Percentiles rank a stretch among this genome's conserved stretches.
phyloP scores from a whole-genome alignment of 768 basidiomycete species.

The Mycena pura region DNA sequence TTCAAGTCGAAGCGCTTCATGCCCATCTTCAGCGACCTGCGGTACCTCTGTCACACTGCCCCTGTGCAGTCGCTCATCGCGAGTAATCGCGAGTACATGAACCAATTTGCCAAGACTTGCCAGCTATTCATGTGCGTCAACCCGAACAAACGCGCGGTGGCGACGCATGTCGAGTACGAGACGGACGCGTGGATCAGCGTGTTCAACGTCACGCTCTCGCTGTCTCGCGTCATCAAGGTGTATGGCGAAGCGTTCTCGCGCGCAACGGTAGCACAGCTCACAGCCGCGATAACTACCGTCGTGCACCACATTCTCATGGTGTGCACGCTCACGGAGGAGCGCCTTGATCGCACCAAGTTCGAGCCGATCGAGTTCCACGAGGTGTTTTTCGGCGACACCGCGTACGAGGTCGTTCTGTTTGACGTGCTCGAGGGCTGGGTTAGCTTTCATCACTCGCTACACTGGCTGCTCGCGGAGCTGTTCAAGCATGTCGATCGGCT shows the following conservation, averaged over 20 bases:
- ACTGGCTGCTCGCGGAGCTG: constrained; percentile 91
- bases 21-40: constrained; percentile 91
- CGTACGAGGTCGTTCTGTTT: constrained; percentile 74
- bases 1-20: constrained; percentile 98
- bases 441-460: constrained; percentile 91
- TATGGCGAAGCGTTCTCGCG: constrained; percentile 85
- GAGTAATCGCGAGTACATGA: constrained; percentile 67
- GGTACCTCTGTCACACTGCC: constrained; percentile 82
- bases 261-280: constrained; percentile 62
- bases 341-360: constrained; percentile 72
- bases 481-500: constrained; percentile 83
- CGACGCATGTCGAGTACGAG: constrained; percentile 93
- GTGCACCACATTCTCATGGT: constrained; percentile 75
- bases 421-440: constrained; percentile 83
- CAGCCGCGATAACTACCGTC: constrained; percentile 71
- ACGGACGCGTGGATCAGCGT: constrained; percentile 97
- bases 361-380: constrained; percentile 66
- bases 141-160: constrained; percentile 82
- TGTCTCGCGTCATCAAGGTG: constrained; percentile 87
- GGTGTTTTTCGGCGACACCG: constrained; percentile 65
- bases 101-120: constrained; percentile 77
- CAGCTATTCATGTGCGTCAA: constrained; percentile 94
- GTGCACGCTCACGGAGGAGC: constrained; percentile 69
- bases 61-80: constrained; percentile 84
- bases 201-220: constrained; percentile 91